Evolutionary conservation across 495 filamentous ascomycete species (phyloP).

Genomic region (Aspergillus saccharolyticus): DNA sequence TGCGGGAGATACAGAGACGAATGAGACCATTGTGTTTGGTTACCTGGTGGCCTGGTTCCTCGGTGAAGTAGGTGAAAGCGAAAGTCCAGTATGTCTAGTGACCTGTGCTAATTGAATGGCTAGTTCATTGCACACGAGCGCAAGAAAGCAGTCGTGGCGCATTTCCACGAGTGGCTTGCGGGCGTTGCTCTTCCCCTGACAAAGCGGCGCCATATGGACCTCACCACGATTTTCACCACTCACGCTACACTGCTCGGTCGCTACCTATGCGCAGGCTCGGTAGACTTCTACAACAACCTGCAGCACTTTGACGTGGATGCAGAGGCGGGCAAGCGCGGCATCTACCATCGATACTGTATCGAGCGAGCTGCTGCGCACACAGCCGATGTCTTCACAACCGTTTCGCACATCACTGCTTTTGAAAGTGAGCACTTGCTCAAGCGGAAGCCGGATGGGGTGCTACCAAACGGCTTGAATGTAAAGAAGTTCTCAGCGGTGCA

Average conservation of each 20-base stretch:
- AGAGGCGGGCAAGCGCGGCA: conserved; percentile 94
- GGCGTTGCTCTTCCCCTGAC: conserved; percentile 92
- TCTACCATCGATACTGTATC: conserved; percentile 98
- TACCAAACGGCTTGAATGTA: conserved; percentile 96
- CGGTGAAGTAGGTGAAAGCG: conserved; percentile 68
- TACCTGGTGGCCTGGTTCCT: conserved; percentile 98
- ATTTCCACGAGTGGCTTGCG: conserved; percentile 98
- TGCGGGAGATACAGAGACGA: conserved; percentile 87
- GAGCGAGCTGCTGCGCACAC: conserved; percentile 88
- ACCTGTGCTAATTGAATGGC: conserved; percentile 6
- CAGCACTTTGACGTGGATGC: conserved; percentile 96
- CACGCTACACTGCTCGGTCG: conserved; percentile 92
- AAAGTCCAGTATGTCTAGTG: not conserved
- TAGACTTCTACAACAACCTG: conserved; percentile 99
- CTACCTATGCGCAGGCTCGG: conserved; percentile 94
- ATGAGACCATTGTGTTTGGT: conserved; percentile 95
- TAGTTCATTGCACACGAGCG: conserved; percentile 93
- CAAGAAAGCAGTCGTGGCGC: conserved; percentile 83
- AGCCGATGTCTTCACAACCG: conserved; percentile 95
- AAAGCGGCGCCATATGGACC: conserved; percentile 89
- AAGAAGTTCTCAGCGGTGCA: conserved; percentile 98
- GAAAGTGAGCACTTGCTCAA: conserved; percentile 97
- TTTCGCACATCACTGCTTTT: conserved; percentile 97
- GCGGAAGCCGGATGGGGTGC: conserved; percentile 92
- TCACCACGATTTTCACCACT: conserved; percentile 98